A percentile compares a stretch with the other conserved stretches of the same genome.
Conservation (phyloP, 163 green algal genomes). For the Prototheca cutis region DNA sequence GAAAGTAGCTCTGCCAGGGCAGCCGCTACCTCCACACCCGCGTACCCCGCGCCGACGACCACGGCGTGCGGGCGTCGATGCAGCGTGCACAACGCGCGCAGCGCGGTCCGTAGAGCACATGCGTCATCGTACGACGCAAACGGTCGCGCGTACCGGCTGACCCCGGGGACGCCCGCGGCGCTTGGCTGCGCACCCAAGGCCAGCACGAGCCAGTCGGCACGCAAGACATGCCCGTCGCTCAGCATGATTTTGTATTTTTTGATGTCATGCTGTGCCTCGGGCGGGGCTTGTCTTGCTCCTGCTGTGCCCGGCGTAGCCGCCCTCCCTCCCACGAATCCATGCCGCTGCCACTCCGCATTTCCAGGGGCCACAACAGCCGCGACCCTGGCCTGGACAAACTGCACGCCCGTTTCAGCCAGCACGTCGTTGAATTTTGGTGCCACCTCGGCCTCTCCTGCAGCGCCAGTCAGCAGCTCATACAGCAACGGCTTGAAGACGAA, state of each 20-base stretch:
- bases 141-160: conserved; percentile 60
- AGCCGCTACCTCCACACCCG: conserved; percentile 81
- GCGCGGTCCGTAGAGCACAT: conserved; percentile 2
- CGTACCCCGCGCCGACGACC: conserved; percentile 84
- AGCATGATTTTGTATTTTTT: no score
- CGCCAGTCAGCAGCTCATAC: conserved; percentile 88
- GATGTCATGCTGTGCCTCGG: no score
- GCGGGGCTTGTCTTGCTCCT: no score
- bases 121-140: conserved; percentile 79
- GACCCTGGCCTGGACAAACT: not conserved
- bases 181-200: conserved; percentile 64
- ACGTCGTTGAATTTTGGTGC: conserved; percentile 74
- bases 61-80: conserved; percentile 28
- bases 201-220: conserved; percentile 88
- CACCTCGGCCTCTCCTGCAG: conserved; percentile 66
- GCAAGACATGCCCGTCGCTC: no score
- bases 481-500: conserved; percentile 99
- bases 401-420: no score
- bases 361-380: not conserved
- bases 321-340: no score
- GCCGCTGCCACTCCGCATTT: not conserved
- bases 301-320: no score
- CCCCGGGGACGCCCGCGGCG: conserved; percentile 60
- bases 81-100: not conserved
- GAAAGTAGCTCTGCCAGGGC: conserved; percentile 62